Base-by-base conservation (phyloP, 2,329 filamentous ascomycete species). In the Cadophora sp. region DNA sequence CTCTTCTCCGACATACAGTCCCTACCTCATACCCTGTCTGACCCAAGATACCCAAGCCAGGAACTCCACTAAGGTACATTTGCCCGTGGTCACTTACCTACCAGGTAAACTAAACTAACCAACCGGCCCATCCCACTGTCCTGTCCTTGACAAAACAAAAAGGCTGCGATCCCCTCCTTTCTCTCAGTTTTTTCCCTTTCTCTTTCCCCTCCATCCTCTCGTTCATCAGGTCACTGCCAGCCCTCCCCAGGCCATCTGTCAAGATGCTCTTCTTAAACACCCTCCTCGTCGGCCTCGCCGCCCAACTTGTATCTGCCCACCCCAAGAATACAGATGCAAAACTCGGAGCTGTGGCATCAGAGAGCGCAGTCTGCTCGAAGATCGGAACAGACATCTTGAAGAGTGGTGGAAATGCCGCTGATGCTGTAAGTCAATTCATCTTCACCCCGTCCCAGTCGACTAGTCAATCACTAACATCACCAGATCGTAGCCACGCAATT, bases 271-370 rank as follows among this genome's bases (percentile, higher is more conserved):
- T 27, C 30, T 36, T 45, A 36, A 47, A 61, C 14, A 27, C 45
- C 6, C 55, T 66, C 27, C 22, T 66, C 27, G 4, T 66, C 58
- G 30, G 64, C 58, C 50, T 66, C 47, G 48, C 33, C 18, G 59
- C 33, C n/a, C 59, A 62, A 18, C 9, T 62, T 5, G 47, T 30
- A 22, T 47, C 55, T 43, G 55, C 62, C 16, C 16, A 48, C 16
- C 51, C 53, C 8, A 43, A 47, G 11, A 41, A 18, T 13, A 14
- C 47, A 20, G 61, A 56, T 56, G 50, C 62, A 16, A 67, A 60
- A 20, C 62, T 65, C 55, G 91, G 91, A 27, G 91, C 90, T 41
- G 88, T 93, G 22, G 89, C 91, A 14, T 90, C 89, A 62, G 91
- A 94, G 77, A 89, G 84, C 72, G 78, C 81, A 2, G 84, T 91